Conservation (phyloP, 371 early-diverging fungal species). For the Zopfochytrium polystomum region DNA sequence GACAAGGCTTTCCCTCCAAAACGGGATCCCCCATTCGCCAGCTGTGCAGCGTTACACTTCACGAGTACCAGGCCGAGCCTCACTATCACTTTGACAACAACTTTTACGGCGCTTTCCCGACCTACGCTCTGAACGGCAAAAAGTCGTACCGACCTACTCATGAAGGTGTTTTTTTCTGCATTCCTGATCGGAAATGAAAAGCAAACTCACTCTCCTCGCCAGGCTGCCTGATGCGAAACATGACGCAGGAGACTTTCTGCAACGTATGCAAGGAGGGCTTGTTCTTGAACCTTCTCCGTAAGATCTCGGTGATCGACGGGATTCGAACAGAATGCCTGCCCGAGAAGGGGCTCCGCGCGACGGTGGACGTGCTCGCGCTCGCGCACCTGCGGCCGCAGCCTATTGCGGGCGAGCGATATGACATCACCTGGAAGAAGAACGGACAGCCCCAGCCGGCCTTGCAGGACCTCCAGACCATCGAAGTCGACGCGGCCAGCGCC, state of each 20-base stretch:
- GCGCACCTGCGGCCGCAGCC: constrained; percentile 45
- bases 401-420: constrained; percentile 26
- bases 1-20: constrained; percentile 30
- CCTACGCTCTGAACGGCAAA: constrained; percentile 37
- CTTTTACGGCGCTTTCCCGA: constrained; percentile 51
- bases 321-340: constrained; percentile 31
- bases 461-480: constrained; percentile 11
- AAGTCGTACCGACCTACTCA: constrained; percentile 56
- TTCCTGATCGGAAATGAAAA: constrained; percentile 32
- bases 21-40: constrained; percentile 45
- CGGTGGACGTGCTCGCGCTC: constrained; percentile 37
- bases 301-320: constrained; percentile 51
- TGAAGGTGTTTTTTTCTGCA: constrained; percentile 30
- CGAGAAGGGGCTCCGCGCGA: constrained; percentile 8
- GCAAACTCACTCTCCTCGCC: constrained; percentile 52
- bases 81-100: constrained; percentile 31
- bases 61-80: constrained; percentile 52
- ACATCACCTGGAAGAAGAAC: constrained; percentile 38
- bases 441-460: constrained; percentile 11
- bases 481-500: constrained; percentile 30
- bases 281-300: constrained; percentile 50
- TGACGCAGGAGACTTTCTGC: constrained; percentile 49
- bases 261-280: constrained; percentile 58
- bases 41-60: constrained; percentile 53
- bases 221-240: constrained; percentile 62